Base-by-base conservation (phyloP, 2,329 filamentous ascomycete species). In the Leptographium flavum region DNA sequence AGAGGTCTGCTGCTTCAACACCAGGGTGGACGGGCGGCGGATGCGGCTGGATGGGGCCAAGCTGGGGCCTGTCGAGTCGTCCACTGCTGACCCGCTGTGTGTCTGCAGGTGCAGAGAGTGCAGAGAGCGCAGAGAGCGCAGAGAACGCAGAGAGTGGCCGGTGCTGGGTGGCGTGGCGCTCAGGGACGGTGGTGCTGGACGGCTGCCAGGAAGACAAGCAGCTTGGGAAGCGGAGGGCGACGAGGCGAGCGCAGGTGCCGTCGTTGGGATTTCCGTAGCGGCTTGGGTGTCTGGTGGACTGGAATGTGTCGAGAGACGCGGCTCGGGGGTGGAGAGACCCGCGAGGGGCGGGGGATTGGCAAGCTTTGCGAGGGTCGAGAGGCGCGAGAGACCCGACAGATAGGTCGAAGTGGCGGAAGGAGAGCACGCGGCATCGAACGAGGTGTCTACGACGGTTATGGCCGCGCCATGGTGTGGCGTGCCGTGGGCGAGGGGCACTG, bases 1-100 rank as follows among this genome's bases (percentile, higher is more conserved):
- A 0, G 68, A 70, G 10, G 60, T 54, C 49, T 66, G 64, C 51
- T 60, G 63, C 30, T 63, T 61, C 27, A 68, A 53, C 33, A 50
- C 52, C 22, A 54, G 45, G 7, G 49, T 44, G 14, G 50, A 50
- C 19, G 56, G 57, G 6, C 58, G 56, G 23, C 57, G 56, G 23
- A 53, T 53, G 39, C 49, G 51, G 50, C 46, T 51, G 38, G 50
- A 53, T 33, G 37, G 32, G 14, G 47, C 41, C 4, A 45, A 3
- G 40, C 23, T 13, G 35, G 36, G 1, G 39, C 46, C 27, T 33
- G 37, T 30, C 43, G 31, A 41, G 47, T 21, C 41, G 15, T n/a
- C n/a, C n/a, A n/a, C n/a, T n/a, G n/a, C n/a, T n/a, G n/a, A n/a
- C n/a, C n/a, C n/a, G n/a, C n/a, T n/a, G n/a, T n/a, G n/a, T n/a